A percentile compares a stretch with the other conserved stretches of the same genome.
These are phyloP conservation scores for Schizosaccharomyces octosporus DNA, from an alignment of 805 yeast genomes.

Conservation along the genomic window DNA sequence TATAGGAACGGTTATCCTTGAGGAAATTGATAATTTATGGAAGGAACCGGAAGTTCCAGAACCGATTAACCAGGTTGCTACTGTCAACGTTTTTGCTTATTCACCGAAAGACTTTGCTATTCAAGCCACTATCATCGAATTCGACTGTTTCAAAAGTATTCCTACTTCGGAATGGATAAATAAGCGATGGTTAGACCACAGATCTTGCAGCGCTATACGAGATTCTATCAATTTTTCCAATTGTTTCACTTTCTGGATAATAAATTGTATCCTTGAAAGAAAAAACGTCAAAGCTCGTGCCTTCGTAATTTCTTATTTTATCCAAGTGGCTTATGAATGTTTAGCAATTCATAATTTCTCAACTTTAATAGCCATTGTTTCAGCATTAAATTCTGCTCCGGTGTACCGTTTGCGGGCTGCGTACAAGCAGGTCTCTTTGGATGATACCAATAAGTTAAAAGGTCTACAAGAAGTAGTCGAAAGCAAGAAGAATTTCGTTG, in stretches of 20 bases:
- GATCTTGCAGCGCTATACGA: constrained; percentile 8
- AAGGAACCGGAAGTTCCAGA: not conserved
- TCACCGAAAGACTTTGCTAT: constrained; percentile 43
- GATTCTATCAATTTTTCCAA: not conserved
- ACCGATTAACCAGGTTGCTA: not conserved
- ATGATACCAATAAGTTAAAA: constrained; percentile 5
- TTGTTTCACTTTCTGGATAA: constrained; percentile 51
- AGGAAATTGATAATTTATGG: not conserved
- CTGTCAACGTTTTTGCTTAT: not conserved
- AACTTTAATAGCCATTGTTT: constrained; percentile 77
- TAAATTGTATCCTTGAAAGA: constrained; percentile 44
- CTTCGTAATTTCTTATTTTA: constrained; percentile 41
- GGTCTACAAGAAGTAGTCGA: not conserved
- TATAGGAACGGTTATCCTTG: not conserved
- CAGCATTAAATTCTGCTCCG: constrained; percentile 70
- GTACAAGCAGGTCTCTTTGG: constrained; percentile 44
- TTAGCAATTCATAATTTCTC: constrained; percentile 58
- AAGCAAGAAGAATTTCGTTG: constrained; percentile 65
- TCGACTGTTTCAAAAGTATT: constrained; percentile 36
- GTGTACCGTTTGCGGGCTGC: constrained; percentile 64
- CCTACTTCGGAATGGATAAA: constrained; percentile 33
- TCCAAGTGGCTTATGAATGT: constrained; percentile 39
- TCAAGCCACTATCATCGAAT: constrained; percentile 59
- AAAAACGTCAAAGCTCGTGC: constrained; percentile 45
- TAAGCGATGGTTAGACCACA: constrained; percentile 7